Base-by-base conservation (phyloP, 2,329 filamentous ascomycete species). In the Paraphoma sp. region DNA sequence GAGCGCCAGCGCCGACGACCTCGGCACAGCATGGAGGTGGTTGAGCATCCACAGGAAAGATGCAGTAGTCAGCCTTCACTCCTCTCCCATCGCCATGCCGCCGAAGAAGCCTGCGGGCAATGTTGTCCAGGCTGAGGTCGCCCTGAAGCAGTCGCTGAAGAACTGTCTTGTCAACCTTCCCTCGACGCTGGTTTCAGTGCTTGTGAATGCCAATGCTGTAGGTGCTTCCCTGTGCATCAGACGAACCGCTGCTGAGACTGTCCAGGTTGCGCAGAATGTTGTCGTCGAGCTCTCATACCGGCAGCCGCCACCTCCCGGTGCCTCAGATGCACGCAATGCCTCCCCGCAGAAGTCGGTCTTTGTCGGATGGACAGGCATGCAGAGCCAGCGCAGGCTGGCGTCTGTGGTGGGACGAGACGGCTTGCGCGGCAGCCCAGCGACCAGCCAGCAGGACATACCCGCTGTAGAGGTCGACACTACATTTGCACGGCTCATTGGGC, bases 341-440 rank as follows among this genome's bases (percentile, higher is more conserved):
- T 73, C 79, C 53, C 69, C 70, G 51, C 86, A 87, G 66, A 86
- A 84, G 70, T 96, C 91, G 46, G 83, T 96, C 68, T 99, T 90
- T 74, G 83, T 96, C 57, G 95, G 95, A 75, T 99, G 95, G 95
- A 97, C 95, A 10, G 95, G 95, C 67, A 96, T 99, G 92, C 90
- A 93, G 63, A 97, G 93, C 82, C 96, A 93, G 83, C 87, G 91
- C 71, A 90, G 88, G 75, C 81, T 90, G 65, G 86, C 88, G 11
- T 86, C 91, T 0, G 84, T 93, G 29, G 87, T 95, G 29, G 84
- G 86, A 54, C 87, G 89, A 64, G 90, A 95, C 71, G 90, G 91
- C 0, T 84, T 93, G 65, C 82, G 87, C 59, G 83, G 83, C 30
- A 82, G 81, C n/a, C 75, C 79, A n/a, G 80, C 82, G 17, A 77